Evolutionary conservation across 176 grass and related monocot species (phyloP).

Genomic region (Oryza coarctata): DNA sequence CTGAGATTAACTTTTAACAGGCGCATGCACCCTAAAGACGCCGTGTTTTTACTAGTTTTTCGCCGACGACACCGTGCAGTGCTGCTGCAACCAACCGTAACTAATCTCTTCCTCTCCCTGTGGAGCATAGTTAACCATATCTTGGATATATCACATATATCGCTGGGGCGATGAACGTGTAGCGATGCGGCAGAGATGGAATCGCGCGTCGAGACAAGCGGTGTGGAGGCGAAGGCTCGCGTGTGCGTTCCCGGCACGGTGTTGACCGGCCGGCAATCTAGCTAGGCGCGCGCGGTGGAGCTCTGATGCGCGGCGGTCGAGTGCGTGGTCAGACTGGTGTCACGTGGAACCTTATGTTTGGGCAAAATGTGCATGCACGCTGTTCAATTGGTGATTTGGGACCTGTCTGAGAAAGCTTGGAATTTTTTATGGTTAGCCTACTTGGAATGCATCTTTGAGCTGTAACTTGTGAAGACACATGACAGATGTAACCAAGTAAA

Average conservation of each 20-base stretch:
- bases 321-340: not conserved
- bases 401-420: not conserved
- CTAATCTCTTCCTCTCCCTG: not conserved
- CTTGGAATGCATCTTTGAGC: no score
- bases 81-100: constrained; percentile 21
- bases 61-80: not conserved
- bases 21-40: not conserved
- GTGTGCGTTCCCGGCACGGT: constrained; percentile 24
- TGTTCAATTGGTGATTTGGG: not conserved
- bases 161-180: not conserved
- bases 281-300: no score
- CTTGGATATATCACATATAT: not conserved
- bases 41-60: not conserved
- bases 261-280: not conserved
- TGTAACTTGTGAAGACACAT: no score
- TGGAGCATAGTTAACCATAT: constrained; percentile 10
- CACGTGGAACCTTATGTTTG: no score
- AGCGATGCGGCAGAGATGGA: not conserved
- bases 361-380: no score
- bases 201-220: constrained; percentile 2
- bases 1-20: not conserved
- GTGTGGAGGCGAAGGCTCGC: not conserved
- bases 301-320: not conserved
- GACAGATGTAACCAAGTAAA: no score
- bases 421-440: not conserved